Evolutionary conservation across 1,139 yeast genomes (phyloP), one percentile per base, ranked within the genome.

Genomic region (Yamadazyma membranifaciens): DNA sequence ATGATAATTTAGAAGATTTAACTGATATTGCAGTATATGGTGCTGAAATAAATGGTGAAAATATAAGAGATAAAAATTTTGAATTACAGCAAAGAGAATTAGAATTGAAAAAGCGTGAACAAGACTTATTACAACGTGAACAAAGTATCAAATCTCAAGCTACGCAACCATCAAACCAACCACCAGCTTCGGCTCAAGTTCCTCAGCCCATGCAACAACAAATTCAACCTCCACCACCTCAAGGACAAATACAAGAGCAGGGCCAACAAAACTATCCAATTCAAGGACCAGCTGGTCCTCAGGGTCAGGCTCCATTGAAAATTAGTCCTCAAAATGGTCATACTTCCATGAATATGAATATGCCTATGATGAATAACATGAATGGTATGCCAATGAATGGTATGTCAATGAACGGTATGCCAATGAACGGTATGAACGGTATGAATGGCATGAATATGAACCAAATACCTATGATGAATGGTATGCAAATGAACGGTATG

Each of bases 11-110:
- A 33, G 65, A 67, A 30, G 80, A 75, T 48, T 61, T 73, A 41
- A 57, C 75, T 2, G 74, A 69, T 46, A 69, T 71, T 44, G 78
- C 78, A 1, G 41, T 69, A 11, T 70, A 68, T 46, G 70, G 73
- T 2, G 73, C 68, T 16, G 48, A 51, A 9, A 49, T 65, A 36
- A 62, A 62, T 41, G 65, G 62, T 6, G 67, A 63, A 36, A 32
- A 37, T 22, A 15, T 40, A 1, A 41, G 31, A 33, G 43, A 37
- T 16, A 37, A 28, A 16, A 28, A 35, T 12, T 32, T 28, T 24
- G 46, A 41, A 34, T 37, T 58, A 11, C 46, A 53, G 7, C 57
- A 59, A 26, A 59, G 56, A 43, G 79, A 75, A 46, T 40, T 67
- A 36, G 79, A 73, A 47, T 57, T 75, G 36, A 65, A 67, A 46